Evolutionary conservation across 768 basidiomycete species (phyloP).

Genomic region (Mycena belliarum): DNA sequence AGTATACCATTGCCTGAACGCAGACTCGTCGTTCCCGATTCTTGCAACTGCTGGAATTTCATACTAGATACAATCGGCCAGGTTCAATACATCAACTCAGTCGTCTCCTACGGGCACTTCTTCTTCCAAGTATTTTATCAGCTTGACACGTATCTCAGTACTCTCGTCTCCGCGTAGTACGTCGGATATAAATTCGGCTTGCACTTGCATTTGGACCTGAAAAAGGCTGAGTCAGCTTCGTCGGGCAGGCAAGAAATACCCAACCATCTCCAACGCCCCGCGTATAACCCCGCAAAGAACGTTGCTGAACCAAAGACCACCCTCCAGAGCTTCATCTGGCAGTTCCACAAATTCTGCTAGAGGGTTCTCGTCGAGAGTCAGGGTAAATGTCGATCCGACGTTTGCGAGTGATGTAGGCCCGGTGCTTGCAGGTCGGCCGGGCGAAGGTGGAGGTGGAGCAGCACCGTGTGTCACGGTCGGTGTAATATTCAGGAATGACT

Average conservation of each 20-base stretch:
- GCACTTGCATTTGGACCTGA: slow-evolving; percentile 97
- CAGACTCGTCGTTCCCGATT: neutral
- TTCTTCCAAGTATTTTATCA: slow-evolving; percentile 93
- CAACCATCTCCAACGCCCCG: slow-evolving; percentile 95
- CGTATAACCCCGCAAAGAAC: slow-evolving; percentile 92
- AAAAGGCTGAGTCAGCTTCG: slow-evolving; percentile 10
- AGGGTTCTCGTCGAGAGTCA: slow-evolving; percentile 95
- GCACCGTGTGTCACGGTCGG: slow-evolving; percentile 76
- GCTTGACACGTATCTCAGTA: slow-evolving; percentile 89
- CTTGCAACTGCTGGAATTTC: neutral
- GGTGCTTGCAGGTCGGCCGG: slow-evolving; percentile 46
- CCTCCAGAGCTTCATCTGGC: slow-evolving; percentile 89
- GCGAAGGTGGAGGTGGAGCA: slow-evolving; percentile 49
- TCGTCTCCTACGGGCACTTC: slow-evolving; percentile 94
- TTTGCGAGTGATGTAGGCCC: slow-evolving; percentile 41
- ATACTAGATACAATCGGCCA: slow-evolving; percentile 8
- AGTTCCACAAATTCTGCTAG: slow-evolving; percentile 96
- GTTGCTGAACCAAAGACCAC: slow-evolving; percentile 96
- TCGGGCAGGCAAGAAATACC: neutral
- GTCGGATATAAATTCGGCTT: slow-evolving; percentile 86
- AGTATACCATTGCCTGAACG: slow-evolving; percentile 71
- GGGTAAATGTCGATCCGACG: slow-evolving; percentile 67
- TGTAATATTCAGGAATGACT: slow-evolving; percentile 92
- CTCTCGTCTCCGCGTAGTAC: slow-evolving; percentile 89
- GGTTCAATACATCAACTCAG: slow-evolving; percentile 58